Percentiles rank a stretch among this genome's conserved stretches.
These are phyloP conservation scores for Solanum lignicaule DNA, from an alignment of 257 asterid genomes.

Conservation along the genomic window DNA sequence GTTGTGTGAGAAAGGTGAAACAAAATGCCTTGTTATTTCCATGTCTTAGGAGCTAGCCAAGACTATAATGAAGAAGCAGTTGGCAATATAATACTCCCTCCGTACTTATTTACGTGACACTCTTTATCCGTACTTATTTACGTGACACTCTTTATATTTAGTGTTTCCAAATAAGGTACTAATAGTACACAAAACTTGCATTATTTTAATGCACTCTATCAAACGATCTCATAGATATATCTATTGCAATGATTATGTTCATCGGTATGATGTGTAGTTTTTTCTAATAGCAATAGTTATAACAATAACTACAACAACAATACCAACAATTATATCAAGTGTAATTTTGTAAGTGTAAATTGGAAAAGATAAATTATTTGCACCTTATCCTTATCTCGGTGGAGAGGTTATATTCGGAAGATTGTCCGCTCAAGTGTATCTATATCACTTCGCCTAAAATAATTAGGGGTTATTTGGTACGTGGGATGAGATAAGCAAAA, in stretches of 20 bases:
- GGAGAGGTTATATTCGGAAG: not conserved
- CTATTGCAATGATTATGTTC: not conserved
- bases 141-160: no score
- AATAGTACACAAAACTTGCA: not conserved
- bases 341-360: no score
- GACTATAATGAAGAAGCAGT: not conserved
- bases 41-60: not conserved
- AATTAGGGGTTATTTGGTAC: not conserved
- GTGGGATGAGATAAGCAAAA: not conserved
- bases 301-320: not conserved
- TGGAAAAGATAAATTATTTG: no score
- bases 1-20: not conserved
- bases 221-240: not conserved
- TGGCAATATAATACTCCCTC: not conserved
- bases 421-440: not conserved
- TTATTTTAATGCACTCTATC: not conserved
- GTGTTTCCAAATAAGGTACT: not conserved
- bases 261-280: not conserved
- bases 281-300: no score
- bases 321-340: not conserved
- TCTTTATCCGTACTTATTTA: not conserved
- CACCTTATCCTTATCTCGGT: no score
- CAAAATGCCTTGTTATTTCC: not conserved
- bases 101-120: not conserved
- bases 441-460: no score